Percentiles rank a stretch among this genome's conserved stretches.
These are phyloP conservation scores for Metarhizium guizhouense DNA, from an alignment of 2,329 filamentous ascomycete species.

Conservation along the genomic window DNA sequence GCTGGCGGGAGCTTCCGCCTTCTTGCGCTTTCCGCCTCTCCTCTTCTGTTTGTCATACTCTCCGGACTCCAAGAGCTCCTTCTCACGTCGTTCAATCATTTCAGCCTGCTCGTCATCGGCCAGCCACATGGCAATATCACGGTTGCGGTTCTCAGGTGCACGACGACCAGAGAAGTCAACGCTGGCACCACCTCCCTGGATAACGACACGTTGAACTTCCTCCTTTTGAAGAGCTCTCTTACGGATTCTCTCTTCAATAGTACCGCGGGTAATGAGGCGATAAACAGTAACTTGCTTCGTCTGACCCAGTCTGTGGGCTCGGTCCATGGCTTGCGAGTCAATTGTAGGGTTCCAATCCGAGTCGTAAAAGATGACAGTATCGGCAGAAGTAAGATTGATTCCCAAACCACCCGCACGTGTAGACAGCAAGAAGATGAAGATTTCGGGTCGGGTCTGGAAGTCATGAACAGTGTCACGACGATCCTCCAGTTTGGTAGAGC, in stretches of 20 bases:
- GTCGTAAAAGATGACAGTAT: conserved; percentile 99
- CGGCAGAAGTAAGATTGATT: conserved; percentile 93
- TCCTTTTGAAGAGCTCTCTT: conserved; percentile 97
- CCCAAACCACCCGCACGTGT: conserved; percentile 95
- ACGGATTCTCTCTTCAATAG: conserved; percentile 95
- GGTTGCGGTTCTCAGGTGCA: conserved; percentile 82
- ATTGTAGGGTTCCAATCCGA: conserved; percentile 99
- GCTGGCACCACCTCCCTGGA: conserved; percentile 79
- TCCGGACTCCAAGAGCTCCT: conserved; percentile 70
- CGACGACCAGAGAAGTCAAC: conserved; percentile 95
- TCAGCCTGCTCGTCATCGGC: conserved; percentile 95
- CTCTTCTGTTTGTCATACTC: conserved; percentile 57
- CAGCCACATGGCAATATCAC: conserved; percentile 98
- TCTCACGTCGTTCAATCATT: conserved; percentile 86
- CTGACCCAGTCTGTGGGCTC: conserved; percentile 93
- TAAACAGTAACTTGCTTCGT: conserved; percentile 95
- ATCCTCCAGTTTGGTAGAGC: conserved; percentile 94
- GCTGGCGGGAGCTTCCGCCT: conserved; percentile 49
- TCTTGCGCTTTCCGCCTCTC: conserved; percentile 48
- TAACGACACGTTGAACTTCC: conserved; percentile 95
- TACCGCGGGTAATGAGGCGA: conserved; percentile 90
- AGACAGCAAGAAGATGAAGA: conserved; percentile 93
- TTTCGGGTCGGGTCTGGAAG: conserved; percentile 89
- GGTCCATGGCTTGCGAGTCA: conserved; percentile 97
- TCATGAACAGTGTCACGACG: conserved; percentile 92